Percentiles rank a stretch among this genome's conserved stretches.
These are phyloP conservation scores for Cryptosporidium ubiquitum DNA, from an alignment of 169 alveolate genomes.

Conservation along the genomic window DNA sequence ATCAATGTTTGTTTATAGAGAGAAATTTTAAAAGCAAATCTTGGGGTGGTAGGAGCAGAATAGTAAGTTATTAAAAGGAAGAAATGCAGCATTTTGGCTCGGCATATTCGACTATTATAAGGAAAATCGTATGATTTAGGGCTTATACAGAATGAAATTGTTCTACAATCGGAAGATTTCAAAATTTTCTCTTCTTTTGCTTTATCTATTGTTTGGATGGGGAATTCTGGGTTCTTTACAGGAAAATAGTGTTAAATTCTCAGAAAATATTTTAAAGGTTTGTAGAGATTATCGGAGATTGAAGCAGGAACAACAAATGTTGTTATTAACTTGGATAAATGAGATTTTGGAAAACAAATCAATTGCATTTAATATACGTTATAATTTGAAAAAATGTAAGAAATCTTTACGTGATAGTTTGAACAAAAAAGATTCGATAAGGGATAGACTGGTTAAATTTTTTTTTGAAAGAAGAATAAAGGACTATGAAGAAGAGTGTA, in stretches of 20 bases:
- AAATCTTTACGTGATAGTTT: background rate
- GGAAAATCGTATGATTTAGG: background rate
- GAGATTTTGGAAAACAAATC: conserved; percentile 5
- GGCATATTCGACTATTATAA: background rate
- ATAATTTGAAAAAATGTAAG: conserved; percentile 25
- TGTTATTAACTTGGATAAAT: conserved; percentile 10
- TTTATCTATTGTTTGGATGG: background rate
- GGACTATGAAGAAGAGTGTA: background rate
- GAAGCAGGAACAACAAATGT: background rate
- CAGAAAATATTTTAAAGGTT: background rate
- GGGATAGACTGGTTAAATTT: background rate
- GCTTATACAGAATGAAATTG: background rate
- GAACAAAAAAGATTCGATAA: background rate
- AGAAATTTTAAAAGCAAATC: background rate
- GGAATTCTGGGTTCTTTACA: background rate
- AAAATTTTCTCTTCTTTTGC: background rate
- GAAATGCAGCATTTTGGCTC: background rate
- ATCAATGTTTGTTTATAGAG: background rate
- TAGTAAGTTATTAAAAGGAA: background rate
- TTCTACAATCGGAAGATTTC: background rate
- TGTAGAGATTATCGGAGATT: conserved; percentile 24
- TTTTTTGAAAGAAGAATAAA: background rate
- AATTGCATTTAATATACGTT: background rate
- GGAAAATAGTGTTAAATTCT: background rate
- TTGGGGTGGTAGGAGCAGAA: background rate